These are phyloP conservation scores for Alternaria sp. DNA, from an alignment of 2,329 filamentous ascomycete genomes.

Conservation along the genomic window DNA sequence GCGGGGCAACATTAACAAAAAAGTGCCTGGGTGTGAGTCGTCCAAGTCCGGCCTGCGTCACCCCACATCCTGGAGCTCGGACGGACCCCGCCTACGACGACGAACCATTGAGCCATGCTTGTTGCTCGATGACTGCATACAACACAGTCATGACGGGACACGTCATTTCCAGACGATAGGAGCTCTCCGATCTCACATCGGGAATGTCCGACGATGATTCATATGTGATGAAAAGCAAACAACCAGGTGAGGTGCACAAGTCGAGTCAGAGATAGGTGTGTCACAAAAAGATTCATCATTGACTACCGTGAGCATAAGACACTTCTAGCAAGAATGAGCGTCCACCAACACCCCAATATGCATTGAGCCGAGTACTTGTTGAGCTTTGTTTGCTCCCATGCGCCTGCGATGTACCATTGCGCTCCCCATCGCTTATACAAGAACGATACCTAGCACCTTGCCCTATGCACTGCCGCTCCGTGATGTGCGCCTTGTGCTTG, in stretches of 20 bases:
- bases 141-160: not conserved
- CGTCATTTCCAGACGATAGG: not conserved
- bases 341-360: slow-evolving; percentile 8
- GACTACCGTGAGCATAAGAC: not conserved
- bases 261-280: not conserved
- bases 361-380: not conserved
- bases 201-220: not conserved
- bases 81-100: slow-evolving; percentile 10
- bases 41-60: slow-evolving; percentile 11
- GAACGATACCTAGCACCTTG: slow-evolving; percentile 6
- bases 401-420: slow-evolving; percentile 4
- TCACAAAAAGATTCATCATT: not conserved
- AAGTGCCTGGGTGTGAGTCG: slow-evolving; percentile 19
- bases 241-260: not conserved
- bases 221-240: not conserved
- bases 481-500: not conserved
- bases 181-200: not conserved
- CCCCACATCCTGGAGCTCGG: slow-evolving; percentile 15
- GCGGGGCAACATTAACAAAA: slow-evolving; percentile 23
- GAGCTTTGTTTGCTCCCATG: slow-evolving; percentile 1
- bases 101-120: not conserved
- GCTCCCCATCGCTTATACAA: slow-evolving; percentile 4
- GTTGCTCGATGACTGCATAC: not conserved
- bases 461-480: not conserved
- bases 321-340: not conserved